Base-by-base conservation (phyloP, 306 rosid genomes). In the Senna tora region DNA sequence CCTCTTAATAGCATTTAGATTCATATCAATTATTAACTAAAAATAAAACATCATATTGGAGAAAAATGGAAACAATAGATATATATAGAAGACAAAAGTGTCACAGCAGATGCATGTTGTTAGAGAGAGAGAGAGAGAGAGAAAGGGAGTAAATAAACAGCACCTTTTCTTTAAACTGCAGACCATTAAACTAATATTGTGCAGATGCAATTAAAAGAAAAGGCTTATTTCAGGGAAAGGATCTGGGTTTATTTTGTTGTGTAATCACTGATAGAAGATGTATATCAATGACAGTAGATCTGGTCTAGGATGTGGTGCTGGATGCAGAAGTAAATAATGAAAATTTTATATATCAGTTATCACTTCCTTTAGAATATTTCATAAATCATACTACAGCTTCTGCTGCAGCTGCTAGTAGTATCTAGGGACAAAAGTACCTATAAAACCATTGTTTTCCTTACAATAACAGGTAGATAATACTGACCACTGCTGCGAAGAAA, bases 401-500 rank as follows among this genome's bases (percentile, higher is more conserved):
- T 1, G 19, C n/a, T n/a, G 69, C 36, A 17, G 17, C 28, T 13
- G 25, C 9, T 12, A 45, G 36, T 17, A 25, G 30, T 25, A 1
- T 25, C 19, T 60, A 10, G 11, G 33, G 20, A 65, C 4, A 16
- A 41, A 42, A 50, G n/a, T 60, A 62, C 46, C 58, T 51, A 79
- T 20, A 42, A 14, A 42, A 34, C 2, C 76, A 33, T 25, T n/a
- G 33, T 55, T 30, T 45, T 39, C 41, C 59, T 62, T 67, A 38
- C 69, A 11, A 65, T 19, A 55, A 57, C 15, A 75, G 30, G 42
- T 25, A 52, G 60, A 51, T 56, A 38, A 67, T 50, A 74, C 79
- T 85, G 75, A 91, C 97, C 96, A 78, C 75, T 80, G 72, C 50
- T 38, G 42, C 88, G 91, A 52, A 94, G 87, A 89, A 94, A 91